phyloP scores from a whole-genome alignment of 1,139 yeast genomes.

The Geotrichum australiense region DNA sequence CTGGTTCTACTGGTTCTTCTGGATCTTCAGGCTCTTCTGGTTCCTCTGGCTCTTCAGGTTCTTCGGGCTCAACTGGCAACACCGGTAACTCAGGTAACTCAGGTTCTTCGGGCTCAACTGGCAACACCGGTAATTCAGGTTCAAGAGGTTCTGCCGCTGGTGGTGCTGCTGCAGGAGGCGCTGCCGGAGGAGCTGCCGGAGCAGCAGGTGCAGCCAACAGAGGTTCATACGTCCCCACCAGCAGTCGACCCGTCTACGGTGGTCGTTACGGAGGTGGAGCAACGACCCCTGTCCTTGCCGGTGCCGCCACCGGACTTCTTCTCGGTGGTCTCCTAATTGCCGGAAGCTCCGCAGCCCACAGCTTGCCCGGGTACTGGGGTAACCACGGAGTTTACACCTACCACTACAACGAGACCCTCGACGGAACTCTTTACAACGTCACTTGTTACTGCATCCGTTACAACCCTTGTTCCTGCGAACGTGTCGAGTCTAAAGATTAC shows the following conservation, averaged over 20 bases:
- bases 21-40: constrained; percentile 8
- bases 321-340: constrained; percentile 19
- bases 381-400: constrained; percentile 21
- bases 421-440: constrained; percentile 23
- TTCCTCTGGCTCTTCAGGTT: constrained; percentile 9
- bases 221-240: constrained; percentile 15
- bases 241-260: constrained; percentile 12
- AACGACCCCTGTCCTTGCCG: constrained; percentile 22
- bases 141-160: constrained; percentile 15
- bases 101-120: constrained; percentile 1
- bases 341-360: constrained; percentile 10
- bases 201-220: constrained; percentile 12
- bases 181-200: constrained; percentile 15
- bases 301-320: constrained; percentile 23
- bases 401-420: constrained; percentile 21
- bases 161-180: constrained; percentile 15
- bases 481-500: constrained; percentile 19
- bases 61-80: constrained; percentile 10
- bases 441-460: constrained; percentile 23
- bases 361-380: constrained; percentile 27
- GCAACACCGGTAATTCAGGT: constrained; percentile 5
- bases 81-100: constrained; percentile 6
- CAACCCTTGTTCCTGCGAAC: constrained; percentile 26
- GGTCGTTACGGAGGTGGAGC: constrained; percentile 27
- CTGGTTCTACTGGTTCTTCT: constrained; percentile 7